These are phyloP conservation scores for Sclerotinia trifoliorum DNA, from an alignment of 2,329 filamentous ascomycete species.

Conservation along the genomic window DNA sequence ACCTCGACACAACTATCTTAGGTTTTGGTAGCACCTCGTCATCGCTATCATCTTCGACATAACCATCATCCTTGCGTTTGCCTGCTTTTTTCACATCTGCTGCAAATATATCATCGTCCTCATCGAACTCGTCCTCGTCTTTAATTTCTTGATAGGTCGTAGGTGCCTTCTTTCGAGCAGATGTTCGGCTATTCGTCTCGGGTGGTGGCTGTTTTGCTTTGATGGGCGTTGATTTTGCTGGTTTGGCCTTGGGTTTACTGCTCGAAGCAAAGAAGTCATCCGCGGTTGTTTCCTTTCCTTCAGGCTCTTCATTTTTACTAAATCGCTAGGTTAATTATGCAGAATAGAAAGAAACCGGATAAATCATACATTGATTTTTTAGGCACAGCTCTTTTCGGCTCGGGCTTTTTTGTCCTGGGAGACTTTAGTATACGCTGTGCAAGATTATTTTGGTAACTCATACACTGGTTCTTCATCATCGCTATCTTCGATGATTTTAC, in stretches of 20 bases:
- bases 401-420: slow-evolving; percentile 44
- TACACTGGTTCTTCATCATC: slow-evolving; percentile 59
- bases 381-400: slow-evolving; percentile 55
- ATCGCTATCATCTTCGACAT: slow-evolving; percentile 66
- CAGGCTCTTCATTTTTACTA: slow-evolving; percentile 37
- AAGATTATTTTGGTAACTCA: slow-evolving; percentile 24
- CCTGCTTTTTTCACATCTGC: slow-evolving; percentile 65
- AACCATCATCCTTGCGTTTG: slow-evolving; percentile 71
- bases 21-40: slow-evolving; percentile 63
- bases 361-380: slow-evolving; percentile 56
- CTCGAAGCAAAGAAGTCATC: slow-evolving; percentile 41
- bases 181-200: slow-evolving; percentile 33
- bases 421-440: slow-evolving; percentile 29
- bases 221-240: slow-evolving; percentile 31
- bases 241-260: slow-evolving; percentile 36
- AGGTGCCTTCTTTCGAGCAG: slow-evolving; percentile 35
- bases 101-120: slow-evolving; percentile 82
- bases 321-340: slow-evolving; percentile 5
- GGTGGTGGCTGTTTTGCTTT: slow-evolving; percentile 29
- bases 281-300: slow-evolving; percentile 40
- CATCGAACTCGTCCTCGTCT: slow-evolving; percentile 57
- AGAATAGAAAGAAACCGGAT: too few relatives aligned
- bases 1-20: slow-evolving; percentile 46
- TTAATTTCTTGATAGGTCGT: slow-evolving; percentile 31
- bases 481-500: slow-evolving; percentile 78